These are phyloP conservation scores for Pseudogymnoascus sp. DNA, from an alignment of 2,329 filamentous ascomycete species.

Conservation along the genomic window DNA sequence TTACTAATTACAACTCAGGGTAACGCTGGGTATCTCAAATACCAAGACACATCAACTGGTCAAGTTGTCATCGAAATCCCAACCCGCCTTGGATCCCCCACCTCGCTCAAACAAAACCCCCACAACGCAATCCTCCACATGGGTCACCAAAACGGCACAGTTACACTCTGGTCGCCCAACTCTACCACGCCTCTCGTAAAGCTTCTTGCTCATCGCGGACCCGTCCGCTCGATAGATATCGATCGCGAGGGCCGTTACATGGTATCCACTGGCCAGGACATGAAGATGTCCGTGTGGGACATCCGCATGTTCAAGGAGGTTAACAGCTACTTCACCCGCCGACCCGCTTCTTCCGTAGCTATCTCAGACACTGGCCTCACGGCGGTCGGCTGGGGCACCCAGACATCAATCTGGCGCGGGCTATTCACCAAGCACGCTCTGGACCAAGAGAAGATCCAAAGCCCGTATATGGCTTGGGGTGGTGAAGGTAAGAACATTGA, in stretches of 20 bases:
- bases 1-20: constrained; percentile 42
- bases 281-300: constrained; percentile 93
- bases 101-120: constrained; percentile 79
- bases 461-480: constrained; percentile 90
- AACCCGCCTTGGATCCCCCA: constrained; percentile 77
- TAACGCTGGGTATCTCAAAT: constrained; percentile 78
- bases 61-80: constrained; percentile 79
- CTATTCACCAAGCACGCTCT: constrained; percentile 68
- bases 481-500: constrained; percentile 77
- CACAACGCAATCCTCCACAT: constrained; percentile 88
- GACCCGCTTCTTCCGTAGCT: constrained; percentile 74
- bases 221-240: constrained; percentile 76
- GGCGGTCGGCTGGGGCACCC: constrained; percentile 85
- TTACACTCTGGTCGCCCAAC: constrained; percentile 95
- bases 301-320: constrained; percentile 91
- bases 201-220: constrained; percentile 80
- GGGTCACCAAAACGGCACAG: constrained; percentile 90
- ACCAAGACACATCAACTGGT: constrained; percentile 91
- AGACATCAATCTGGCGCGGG: constrained; percentile 84
- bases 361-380: constrained; percentile 87
- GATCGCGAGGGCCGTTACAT: constrained; percentile 92
- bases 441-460: constrained; percentile 73
- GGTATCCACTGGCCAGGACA: constrained; percentile 86
- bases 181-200: constrained; percentile 81
- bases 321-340: constrained; percentile 76